phyloP scores from a whole-genome alignment of 805 yeast species.

The Maudiozyma turicensis region DNA sequence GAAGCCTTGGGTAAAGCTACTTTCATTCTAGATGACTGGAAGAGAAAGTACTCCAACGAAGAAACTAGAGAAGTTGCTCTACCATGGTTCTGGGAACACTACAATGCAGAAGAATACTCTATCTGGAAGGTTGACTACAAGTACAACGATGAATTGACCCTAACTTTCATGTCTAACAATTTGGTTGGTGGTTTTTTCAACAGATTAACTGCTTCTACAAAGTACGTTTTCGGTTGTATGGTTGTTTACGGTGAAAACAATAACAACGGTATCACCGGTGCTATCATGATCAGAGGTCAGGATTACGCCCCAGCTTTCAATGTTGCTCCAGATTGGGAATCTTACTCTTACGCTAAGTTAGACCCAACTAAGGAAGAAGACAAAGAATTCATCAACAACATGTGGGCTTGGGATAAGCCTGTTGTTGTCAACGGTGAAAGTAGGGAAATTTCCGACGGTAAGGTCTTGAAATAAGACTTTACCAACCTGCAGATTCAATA shows the following conservation, averaged over 20 bases:
- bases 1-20: slow-evolving; percentile 68
- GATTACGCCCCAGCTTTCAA: slow-evolving; percentile 85
- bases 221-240: slow-evolving; percentile 85
- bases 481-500: no score
- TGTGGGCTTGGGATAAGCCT: slow-evolving; percentile 99
- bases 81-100: slow-evolving; percentile 98
- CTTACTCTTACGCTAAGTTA: slow-evolving; percentile 73
- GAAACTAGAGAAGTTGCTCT: slow-evolving; percentile 90
- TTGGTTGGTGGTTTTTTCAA: slow-evolving; percentile 95
- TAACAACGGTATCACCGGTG: slow-evolving; percentile 95
- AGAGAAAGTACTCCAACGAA: slow-evolving; percentile 92
- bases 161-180: slow-evolving; percentile 97
- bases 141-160: slow-evolving; percentile 95
- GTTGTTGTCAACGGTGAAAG: slow-evolving; percentile 66
- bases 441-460: slow-evolving; percentile 92
- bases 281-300: slow-evolving; percentile 91
- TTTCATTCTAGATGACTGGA: slow-evolving; percentile 81
- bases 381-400: slow-evolving; percentile 72
- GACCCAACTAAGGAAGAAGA: slow-evolving; percentile 70
- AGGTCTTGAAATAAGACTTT: slow-evolving; percentile 71
- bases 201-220: slow-evolving; percentile 86
- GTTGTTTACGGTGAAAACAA: slow-evolving; percentile 98
- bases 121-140: slow-evolving; percentile 91
- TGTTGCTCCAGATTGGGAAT: slow-evolving; percentile 99
- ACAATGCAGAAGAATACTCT: slow-evolving; percentile 88